These are phyloP conservation scores for Lenwebbia sp. DNA, from an alignment of 345 rosid species.

Conservation along the genomic window DNA sequence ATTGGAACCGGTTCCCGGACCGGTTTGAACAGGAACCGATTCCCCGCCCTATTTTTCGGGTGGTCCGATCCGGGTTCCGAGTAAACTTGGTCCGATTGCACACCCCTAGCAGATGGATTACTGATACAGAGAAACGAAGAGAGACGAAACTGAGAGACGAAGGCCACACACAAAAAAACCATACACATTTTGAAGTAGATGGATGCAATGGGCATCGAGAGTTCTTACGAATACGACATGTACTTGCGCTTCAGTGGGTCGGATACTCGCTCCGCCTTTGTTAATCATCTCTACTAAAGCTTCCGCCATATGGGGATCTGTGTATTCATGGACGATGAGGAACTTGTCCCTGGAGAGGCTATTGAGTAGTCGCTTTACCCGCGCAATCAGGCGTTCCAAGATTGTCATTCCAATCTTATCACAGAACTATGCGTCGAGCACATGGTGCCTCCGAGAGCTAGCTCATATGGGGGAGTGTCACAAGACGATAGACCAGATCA, in stretches of 20 bases:
- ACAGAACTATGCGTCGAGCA: neutral
- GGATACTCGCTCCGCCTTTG: fast-evolving
- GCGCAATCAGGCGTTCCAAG: neutral
- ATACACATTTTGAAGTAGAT: too few species aligned
- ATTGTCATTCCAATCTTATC: neutral
- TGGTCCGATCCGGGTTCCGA: too few species aligned
- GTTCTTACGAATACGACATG: neutral
- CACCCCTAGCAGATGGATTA: too few species aligned
- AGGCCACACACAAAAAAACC: neutral
- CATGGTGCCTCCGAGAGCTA: neutral
- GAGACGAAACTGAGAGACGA: neutral
- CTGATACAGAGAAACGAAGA: neutral
- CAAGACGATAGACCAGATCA: neutral
- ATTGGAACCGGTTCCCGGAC: too few species aligned
- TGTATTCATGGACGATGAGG: too few species aligned
- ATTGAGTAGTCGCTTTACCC: neutral
- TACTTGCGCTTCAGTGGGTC: neutral
- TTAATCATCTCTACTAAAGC: neutral
- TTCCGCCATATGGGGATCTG: neutral
- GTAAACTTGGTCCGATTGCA: too few species aligned
- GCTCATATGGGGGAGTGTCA: neutral
- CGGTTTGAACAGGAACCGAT: too few species aligned
- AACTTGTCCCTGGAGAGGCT: neutral
- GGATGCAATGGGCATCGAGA: neutral
- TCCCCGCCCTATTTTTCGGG: too few species aligned